Percentiles rank a stretch among this genome's conserved stretches.
These are phyloP conservation scores for Microthlaspi erraticum DNA, from an alignment of 345 rosid species.

Conservation along the genomic window DNA sequence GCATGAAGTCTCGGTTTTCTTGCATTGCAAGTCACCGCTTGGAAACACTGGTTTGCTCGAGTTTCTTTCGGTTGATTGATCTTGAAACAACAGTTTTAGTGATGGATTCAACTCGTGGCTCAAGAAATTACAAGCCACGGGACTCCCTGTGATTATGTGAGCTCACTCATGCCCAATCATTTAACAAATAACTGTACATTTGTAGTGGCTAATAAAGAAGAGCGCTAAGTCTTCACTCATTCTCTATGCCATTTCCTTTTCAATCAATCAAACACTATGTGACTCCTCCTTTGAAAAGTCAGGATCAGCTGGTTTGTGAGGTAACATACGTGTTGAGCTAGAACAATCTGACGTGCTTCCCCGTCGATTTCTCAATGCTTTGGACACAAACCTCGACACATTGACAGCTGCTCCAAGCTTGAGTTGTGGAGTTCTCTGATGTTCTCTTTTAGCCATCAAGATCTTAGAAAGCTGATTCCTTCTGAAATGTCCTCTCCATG, in stretches of 20 bases:
- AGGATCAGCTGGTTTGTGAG: slow-evolving; percentile 51
- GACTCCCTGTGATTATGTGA: slow-evolving; percentile 46
- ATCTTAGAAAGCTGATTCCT: slow-evolving; percentile 50
- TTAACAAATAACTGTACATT: background rate
- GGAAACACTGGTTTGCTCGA: slow-evolving; percentile 45
- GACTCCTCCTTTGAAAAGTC: slow-evolving; percentile 29
- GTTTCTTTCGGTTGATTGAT: slow-evolving; percentile 48
- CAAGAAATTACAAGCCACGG: slow-evolving; percentile 55
- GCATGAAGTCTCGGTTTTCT: slow-evolving; percentile 47
- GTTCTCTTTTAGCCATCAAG: background rate
- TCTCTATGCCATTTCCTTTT: background rate
- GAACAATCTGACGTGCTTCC: slow-evolving; percentile 23
- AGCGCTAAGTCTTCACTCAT: slow-evolving; percentile 15
- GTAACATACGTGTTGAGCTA: slow-evolving; percentile 36
- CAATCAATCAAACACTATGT: background rate
- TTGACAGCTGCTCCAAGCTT: slow-evolving; percentile 48
- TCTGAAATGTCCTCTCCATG: slow-evolving; percentile 59
- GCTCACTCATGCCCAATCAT: slow-evolving; percentile 11
- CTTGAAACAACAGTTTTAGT: slow-evolving; percentile 37
- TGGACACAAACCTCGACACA: slow-evolving; percentile 56
- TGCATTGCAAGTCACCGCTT: slow-evolving; percentile 39
- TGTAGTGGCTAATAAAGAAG: no score
- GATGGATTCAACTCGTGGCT: slow-evolving; percentile 50
- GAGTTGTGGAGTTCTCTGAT: slow-evolving; percentile 1
- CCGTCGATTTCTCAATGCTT: slow-evolving; percentile 40